phyloP scores from a whole-genome alignment of 208 protist species.

The Leishmania braziliensis region DNA sequence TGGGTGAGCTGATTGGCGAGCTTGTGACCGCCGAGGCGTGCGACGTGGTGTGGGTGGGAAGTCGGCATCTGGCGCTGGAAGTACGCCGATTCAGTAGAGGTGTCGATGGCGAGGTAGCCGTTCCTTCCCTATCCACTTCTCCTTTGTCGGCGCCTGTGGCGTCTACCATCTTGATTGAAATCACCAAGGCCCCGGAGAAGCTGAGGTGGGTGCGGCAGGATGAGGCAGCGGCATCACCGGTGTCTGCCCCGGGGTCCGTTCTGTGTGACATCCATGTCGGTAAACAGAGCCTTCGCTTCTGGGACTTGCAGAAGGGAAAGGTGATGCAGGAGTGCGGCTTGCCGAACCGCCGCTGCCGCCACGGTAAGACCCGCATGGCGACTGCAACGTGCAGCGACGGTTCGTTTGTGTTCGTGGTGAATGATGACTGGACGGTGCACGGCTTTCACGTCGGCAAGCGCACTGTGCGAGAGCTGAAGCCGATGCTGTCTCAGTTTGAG shows the following conservation, averaged over 20 bases:
- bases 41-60: conserved; percentile 55
- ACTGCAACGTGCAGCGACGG: conserved; percentile 40
- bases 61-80: conserved; percentile 25
- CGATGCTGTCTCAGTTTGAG: conserved; percentile 55
- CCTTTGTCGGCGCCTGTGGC: background rate
- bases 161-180: conserved; percentile 20
- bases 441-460: conserved; percentile 52
- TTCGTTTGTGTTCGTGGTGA: conserved; percentile 68
- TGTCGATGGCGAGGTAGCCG: background rate
- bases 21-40: conserved; percentile 32
- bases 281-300: conserved; percentile 44
- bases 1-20: conserved; percentile 60
- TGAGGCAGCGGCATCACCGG: conserved; percentile 2
- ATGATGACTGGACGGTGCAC: conserved; percentile 69
- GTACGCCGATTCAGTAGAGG: conserved; percentile 2
- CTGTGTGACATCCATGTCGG: conserved; percentile 16
- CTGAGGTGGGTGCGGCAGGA: conserved; percentile 21
- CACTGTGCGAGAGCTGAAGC: conserved; percentile 39
- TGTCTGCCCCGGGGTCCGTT: conserved; percentile 5
- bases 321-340: conserved; percentile 36
- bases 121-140: background rate
- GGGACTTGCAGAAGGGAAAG: conserved; percentile 57
- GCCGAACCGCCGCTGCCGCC: conserved; percentile 35
- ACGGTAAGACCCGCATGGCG: conserved; percentile 31
- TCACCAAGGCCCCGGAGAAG: conserved; percentile 12